These are phyloP conservation scores for Cardiospermum halicacabum DNA, from an alignment of 345 rosid species.

Conservation along the genomic window DNA sequence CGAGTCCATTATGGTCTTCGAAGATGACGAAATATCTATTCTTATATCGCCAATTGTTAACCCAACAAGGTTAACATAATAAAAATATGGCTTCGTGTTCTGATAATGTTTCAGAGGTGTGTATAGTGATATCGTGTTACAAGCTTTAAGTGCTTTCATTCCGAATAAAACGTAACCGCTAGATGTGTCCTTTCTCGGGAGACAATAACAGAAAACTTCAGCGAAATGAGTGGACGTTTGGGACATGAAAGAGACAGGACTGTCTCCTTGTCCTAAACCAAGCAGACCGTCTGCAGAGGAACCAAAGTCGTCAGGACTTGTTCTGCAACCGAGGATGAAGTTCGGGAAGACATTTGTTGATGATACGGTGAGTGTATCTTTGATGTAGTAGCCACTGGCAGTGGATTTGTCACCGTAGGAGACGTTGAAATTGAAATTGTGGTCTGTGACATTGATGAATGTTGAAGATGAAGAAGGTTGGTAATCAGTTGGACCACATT, in stretches of 20 bases:
- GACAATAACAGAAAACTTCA: conserved; percentile 26
- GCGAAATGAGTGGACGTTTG: conserved; percentile 5
- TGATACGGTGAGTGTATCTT: conserved; percentile 18
- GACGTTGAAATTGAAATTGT: background rate
- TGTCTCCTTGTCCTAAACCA: conserved; percentile 13
- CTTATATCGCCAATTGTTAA: conserved; percentile 16
- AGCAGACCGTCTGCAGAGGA: conserved; percentile 12
- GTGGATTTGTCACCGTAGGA: conserved; percentile 7
- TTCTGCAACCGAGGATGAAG: conserved; percentile 24
- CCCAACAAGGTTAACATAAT: conserved; percentile 17
- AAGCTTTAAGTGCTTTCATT: background rate
- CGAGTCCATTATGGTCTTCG: conserved; percentile 19
- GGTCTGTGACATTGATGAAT: conserved; percentile 6
- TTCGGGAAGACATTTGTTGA: background rate
- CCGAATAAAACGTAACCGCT: conserved; percentile 26
- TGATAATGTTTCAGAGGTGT: conserved; percentile 4
- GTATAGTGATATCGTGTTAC: background rate
- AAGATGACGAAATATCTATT: conserved; percentile 10
- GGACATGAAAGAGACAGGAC: background rate
- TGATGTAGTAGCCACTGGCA: conserved; percentile 8
- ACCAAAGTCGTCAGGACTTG: background rate
- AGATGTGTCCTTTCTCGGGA: conserved; percentile 16
- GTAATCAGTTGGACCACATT: conserved; percentile 21
- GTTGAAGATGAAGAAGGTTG: conserved; percentile 21
- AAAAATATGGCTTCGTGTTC: background rate